Percentiles rank a stretch among this genome's conserved stretches.
Conservation (phyloP, 371 early-diverging fungal genomes). For the Catenaria anguillulae region DNA sequence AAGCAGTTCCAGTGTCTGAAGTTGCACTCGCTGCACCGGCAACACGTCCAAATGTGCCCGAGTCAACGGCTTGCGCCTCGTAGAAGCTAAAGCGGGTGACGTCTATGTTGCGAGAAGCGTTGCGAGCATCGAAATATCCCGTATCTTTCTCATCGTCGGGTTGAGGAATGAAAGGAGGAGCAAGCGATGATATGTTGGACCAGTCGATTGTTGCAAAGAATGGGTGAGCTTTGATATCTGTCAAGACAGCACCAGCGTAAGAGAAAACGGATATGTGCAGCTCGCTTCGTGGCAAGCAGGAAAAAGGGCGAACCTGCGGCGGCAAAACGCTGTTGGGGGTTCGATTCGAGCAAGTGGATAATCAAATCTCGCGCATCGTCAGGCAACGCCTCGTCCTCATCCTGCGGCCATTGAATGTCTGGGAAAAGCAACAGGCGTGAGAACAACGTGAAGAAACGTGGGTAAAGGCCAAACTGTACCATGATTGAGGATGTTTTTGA, state of each 20-base stretch:
- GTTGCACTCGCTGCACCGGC: too few species aligned
- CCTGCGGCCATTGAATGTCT: constrained; percentile 52
- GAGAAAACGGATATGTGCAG: too few species aligned
- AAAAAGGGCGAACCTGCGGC: too few species aligned
- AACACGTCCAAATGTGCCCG: too few species aligned
- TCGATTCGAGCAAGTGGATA: constrained; percentile 47
- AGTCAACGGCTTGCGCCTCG: too few species aligned
- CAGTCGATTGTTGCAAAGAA: constrained; percentile 48
- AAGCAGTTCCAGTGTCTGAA: too few species aligned
- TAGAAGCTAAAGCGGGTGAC: too few species aligned
- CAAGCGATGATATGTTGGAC: constrained; percentile 33
- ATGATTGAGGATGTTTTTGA: constrained; percentile 75
- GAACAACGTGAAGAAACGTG: too few species aligned
- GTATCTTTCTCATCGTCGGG: constrained; percentile 57
- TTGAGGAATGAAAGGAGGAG: constrained; percentile 52
- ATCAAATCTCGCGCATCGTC: constrained; percentile 52
- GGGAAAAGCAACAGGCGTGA: too few species aligned
- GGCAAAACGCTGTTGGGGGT: constrained; percentile 43
- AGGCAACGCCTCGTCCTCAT: constrained; percentile 33
- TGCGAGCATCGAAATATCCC: constrained; percentile 49
- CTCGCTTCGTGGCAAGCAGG: too few species aligned
- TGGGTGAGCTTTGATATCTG: constrained; percentile 32
- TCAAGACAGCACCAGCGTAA: too few species aligned
- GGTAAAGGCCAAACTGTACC: too few species aligned
- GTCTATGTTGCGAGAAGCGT: neutral